Base-by-base conservation (phyloP, 2,329 filamentous ascomycete species). In the Cladosporium sp. region DNA sequence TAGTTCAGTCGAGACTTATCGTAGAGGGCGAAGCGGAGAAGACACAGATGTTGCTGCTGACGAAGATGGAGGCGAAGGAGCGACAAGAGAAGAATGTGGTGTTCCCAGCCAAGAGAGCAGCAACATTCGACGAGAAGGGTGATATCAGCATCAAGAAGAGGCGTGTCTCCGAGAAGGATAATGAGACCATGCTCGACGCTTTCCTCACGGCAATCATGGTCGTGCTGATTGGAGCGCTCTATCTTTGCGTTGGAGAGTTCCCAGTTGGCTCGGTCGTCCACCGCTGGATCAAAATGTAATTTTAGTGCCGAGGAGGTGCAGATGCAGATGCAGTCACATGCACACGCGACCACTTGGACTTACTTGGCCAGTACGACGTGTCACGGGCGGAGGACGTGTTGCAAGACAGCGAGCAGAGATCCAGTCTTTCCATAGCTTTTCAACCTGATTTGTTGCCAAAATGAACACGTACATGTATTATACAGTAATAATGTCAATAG, bases 171-270 rank as follows among this genome's bases (percentile, higher is more conserved):
- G 5, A 10, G 13, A 26, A 49, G 3, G 36, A 30, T 18, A 11
- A 49, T 13, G 36, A 60, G 18, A 28, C 39, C 3, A 26, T 16
- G 16, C n/a, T 26, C 23, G 58, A 60, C n/a, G 58, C 39, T 16
- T 34, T 46, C 14, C 7, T 63, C 14, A 63, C 60, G 18, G 34
- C 34, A 18, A 46, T 56, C 23, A 63, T 63, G 60, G 49, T 34
- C n/a, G 6, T 63, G 18, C n/a, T 23, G 5, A 14, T 63, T 5
- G 49, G 32, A 23, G 34, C 11, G 18, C 34, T 63, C 25, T 63
- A 63, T n/a, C n/a, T 54, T 26, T 57, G 30, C 23, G 11, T 57
- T 36, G 5, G 54, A 7, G 51, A 54, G 28, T 54, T n/a, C 6
- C 6, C 8, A 26, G 11, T 30, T 28, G 25, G 16, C 16, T 28